Conservation (phyloP, 257 asterid species). For the Plantago elongata region DNA sequence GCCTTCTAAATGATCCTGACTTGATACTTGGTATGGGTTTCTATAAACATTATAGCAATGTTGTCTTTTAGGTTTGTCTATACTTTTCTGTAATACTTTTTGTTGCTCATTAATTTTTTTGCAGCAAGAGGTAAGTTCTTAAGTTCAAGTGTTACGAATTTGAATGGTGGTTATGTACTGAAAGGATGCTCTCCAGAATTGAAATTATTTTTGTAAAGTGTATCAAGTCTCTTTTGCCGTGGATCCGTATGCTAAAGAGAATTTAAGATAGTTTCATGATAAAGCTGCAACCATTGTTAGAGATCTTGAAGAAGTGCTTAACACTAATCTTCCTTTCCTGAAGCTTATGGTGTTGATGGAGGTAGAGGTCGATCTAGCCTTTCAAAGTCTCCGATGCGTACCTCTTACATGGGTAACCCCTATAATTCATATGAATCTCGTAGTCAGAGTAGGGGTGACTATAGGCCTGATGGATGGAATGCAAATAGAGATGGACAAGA, state of each 20-base stretch:
- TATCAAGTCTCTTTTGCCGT: constrained; percentile 60
- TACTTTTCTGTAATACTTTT: constrained; percentile 29
- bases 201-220: constrained; percentile 56
- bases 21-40: constrained; percentile 11
- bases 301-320: constrained; percentile 75
- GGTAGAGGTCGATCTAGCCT: constrained; percentile 76
- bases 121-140: constrained; percentile 99
- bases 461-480: constrained; percentile 64
- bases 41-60: constrained; percentile 6
- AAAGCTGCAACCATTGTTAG: constrained; percentile 80
- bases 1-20: constrained; percentile 6
- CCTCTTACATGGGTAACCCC: constrained; percentile 41
- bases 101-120: constrained; percentile 38
- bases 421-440: constrained; percentile 60
- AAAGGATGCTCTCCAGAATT: constrained; percentile 52
- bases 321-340: constrained; percentile 86
- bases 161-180: constrained; percentile 75
- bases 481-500: constrained; percentile 55
- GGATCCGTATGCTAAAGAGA: constrained; percentile 59
- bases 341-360: constrained; percentile 97
- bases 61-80: constrained; percentile 12
- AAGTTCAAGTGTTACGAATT: constrained; percentile 66
- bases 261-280: constrained; percentile 66
- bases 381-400: constrained; percentile 81
- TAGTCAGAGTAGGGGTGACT: constrained; percentile 58